Base-by-base conservation (phyloP, 495 filamentous ascomycete genomes). In the Annulohypoxylon bovei region DNA sequence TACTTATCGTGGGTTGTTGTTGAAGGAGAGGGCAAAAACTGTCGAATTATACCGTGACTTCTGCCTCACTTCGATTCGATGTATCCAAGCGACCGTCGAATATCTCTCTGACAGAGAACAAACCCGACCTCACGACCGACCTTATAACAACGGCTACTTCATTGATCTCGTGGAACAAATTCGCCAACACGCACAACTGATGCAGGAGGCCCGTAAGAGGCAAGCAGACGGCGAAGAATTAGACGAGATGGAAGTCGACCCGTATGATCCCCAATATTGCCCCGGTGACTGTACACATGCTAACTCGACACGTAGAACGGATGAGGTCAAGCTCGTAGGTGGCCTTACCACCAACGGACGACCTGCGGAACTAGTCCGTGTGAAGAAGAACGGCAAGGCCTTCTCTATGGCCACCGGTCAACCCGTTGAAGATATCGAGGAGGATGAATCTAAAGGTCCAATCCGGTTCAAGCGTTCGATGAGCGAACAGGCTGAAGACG, bases 101-200 rank as follows among this genome's bases (percentile, higher is more conserved):
- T 87, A 88, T 77, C 83, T 97, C 16, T 89, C 86, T 82, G 92
- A 93, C 72, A 87, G 87, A 67, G 95, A 98, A 77, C 89, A 92
- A 76, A 90, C 89, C 46, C 87, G 91, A 68, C 90, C 92, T 42
- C 80, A 88, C 77, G 95, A 98, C 77, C 88, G 89, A 62, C 93
- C 92, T 33, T 98, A 97, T 82, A 93, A 88, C 86, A 91, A 89
- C 84, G 89, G 89, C 67, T 98, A 98, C 83, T 97, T 97, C 74
- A 88, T 97, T 76, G 95, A 98, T 83, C 90, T 97, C 59, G 86
- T 94, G 75, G 91, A 92, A 71, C 93, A 97, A 88, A 90, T 92
- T 59, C 87, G 87, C 73, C 87, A 89, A 60, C 92, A 92, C 85
- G 91, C 90, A 35, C 78, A 82, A 62, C 83, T 86, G 57, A 80